These are phyloP conservation scores for Xylaria sp. DNA, from an alignment of 2,329 filamentous ascomycete species.

Conservation along the genomic window DNA sequence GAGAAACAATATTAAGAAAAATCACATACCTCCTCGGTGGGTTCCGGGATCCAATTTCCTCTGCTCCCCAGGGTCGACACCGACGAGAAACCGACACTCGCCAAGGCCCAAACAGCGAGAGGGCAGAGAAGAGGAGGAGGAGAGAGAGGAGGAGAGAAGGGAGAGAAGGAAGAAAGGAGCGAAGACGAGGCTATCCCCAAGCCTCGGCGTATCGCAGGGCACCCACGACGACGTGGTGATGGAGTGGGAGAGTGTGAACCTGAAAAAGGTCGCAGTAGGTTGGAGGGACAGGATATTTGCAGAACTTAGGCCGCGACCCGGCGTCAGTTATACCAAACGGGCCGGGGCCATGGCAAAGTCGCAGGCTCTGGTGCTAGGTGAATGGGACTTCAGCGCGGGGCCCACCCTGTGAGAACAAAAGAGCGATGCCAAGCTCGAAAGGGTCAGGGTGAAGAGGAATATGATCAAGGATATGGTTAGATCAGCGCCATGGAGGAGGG, in stretches of 20 bases:
- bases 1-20: slow-evolving; percentile 11
- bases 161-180: slow-evolving; percentile 15
- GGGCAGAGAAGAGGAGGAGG: slow-evolving; percentile 5
- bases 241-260: slow-evolving; percentile 27
- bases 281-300: slow-evolving; percentile 34
- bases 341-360: slow-evolving; percentile 21
- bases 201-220: slow-evolving; percentile 34
- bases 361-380: slow-evolving; percentile 18
- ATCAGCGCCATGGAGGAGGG: slow-evolving; percentile 29
- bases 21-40: slow-evolving; percentile 26
- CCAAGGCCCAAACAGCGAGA: slow-evolving; percentile 20
- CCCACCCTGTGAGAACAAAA: slow-evolving; percentile 33
- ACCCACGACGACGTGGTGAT: slow-evolving; percentile 35
- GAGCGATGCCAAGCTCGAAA: slow-evolving; percentile 32
- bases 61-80: slow-evolving; percentile 2
- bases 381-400: slow-evolving; percentile 35
- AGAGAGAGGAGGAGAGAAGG: neutral
- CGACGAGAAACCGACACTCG: slow-evolving; percentile 12
- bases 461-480: slow-evolving; percentile 36
- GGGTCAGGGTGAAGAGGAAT: slow-evolving; percentile 28
- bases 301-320: slow-evolving; percentile 38
- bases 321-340: slow-evolving; percentile 38
- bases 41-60: slow-evolving; percentile 12
- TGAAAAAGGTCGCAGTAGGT: slow-evolving; percentile 21
- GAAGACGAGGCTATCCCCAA: slow-evolving; percentile 38